Base-by-base conservation (phyloP, 202 grass and related monocot species). In the Eragrostis tef region DNA sequence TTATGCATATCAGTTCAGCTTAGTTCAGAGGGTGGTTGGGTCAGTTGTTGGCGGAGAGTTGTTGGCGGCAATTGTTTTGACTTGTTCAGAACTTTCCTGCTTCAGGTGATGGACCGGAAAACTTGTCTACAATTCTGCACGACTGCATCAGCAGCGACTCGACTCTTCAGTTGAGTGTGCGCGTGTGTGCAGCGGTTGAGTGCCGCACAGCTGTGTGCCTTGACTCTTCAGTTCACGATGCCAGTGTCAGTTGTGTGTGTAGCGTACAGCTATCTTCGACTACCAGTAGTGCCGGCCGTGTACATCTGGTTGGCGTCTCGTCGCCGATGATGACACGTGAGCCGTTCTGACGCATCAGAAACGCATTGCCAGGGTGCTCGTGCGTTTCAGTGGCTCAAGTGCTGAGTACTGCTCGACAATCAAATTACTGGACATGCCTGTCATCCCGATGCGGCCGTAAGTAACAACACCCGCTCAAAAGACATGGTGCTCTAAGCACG, bases 161-260 rank as follows among this genome's bases (percentile, higher is more conserved):
- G 16, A 19, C 26, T 31, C 29, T 31, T 31, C 29, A 31, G 20
- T 9, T 49, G 13, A 41, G 60, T 29, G 27, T 39, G 13, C 31
- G 57, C 13, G 36, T 26, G 46, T 19, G 58, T 15, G 29, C 31
- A 34, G 31, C 6, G 42, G 43, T 27, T 64, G 39, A 78, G 83
- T 85, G 83, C 74, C 43, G 14, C 54, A 85, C 74, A 85, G 74
- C 57, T 85, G 66, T 63, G 63, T 6, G 16, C 75, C 4, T 2
- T 45, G 46, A 27, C 25, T 27, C 54, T 47, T 39, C 58, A 64
- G 25, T 48, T 50, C 59, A 64, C 43, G 59, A 24, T 43, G 52
- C 34, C 34, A 43, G 20, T 7, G n/a, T 39, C 36, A 43, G 72
- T 10, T 12, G 34, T 39, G 27, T 39, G 64, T 36, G 60, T 66